Evolutionary conservation across 805 yeast species (phyloP).

Genomic region (Starmera caribaea): DNA sequence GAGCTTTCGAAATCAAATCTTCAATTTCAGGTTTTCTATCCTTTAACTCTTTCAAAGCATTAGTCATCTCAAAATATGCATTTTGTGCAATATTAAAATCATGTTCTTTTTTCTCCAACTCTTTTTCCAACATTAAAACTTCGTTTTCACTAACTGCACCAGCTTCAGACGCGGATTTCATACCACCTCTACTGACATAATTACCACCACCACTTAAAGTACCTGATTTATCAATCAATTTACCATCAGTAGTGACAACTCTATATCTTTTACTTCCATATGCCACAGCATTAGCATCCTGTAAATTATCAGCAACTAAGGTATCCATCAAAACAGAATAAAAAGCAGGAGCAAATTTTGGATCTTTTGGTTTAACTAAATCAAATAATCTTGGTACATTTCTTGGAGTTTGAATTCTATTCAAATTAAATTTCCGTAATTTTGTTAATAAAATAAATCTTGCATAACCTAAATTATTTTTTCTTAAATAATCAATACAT

Average conservation of each 20-base stretch:
- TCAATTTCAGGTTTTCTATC: slow-evolving; percentile 68
- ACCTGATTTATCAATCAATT: slow-evolving; percentile 86
- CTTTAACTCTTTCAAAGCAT: slow-evolving; percentile 44
- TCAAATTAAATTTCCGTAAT: slow-evolving; percentile 51
- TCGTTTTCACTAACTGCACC: slow-evolving; percentile 46
- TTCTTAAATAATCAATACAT: slow-evolving; percentile 76
- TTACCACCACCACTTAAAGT: slow-evolving; percentile 96
- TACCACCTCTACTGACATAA: slow-evolving; percentile 59
- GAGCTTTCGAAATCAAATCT: slow-evolving; percentile 43
- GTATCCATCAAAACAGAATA: slow-evolving; percentile 83
- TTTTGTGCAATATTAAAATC: slow-evolving; percentile 38
- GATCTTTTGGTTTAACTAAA: slow-evolving; percentile 57
- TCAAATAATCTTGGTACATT: slow-evolving; percentile 79
- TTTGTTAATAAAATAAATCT: slow-evolving; percentile 75
- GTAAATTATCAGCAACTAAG: slow-evolving; percentile 68
- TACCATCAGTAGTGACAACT: slow-evolving; percentile 90
- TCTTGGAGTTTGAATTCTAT: slow-evolving; percentile 59
- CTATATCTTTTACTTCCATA: slow-evolving; percentile 73
- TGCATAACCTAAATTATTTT: slow-evolving; percentile 80
- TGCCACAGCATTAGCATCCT: slow-evolving; percentile 81
- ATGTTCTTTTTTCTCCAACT: slow-evolving; percentile 42
- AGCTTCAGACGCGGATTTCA: slow-evolving; percentile 40
- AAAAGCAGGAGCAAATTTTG: slow-evolving; percentile 75
- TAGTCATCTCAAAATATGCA: slow-evolving; percentile 49
- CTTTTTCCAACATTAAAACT: slow-evolving; percentile 41